Evolutionary conservation across 306 rosid species (phyloP), one percentile per base, ranked within the genome.

Genomic region (Heteromeles arbutifolia): DNA sequence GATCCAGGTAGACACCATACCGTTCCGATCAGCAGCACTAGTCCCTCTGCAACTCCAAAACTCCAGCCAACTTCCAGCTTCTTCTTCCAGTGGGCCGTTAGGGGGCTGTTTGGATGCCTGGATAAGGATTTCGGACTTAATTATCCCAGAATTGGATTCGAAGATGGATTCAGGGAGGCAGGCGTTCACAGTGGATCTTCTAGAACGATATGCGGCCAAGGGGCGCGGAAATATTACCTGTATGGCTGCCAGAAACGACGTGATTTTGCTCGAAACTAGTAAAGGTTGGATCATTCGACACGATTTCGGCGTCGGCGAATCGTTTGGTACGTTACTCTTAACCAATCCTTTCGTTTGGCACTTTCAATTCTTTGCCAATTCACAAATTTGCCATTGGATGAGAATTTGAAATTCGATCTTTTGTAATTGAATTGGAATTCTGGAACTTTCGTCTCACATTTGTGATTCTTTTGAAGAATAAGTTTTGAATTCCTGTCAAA

Each of bases 281-380:
- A 92, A 84, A 89, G 98, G 98, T 10, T 95, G 97, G 97, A 86
- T 95, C 78, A 88, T 92, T 76, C 89, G 98, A 57, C 97, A 92
- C 81, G 98, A 95, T 82, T 95, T 92, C 67, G 97, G 98, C 19
- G 84, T 87, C 73, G 97, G 98, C 34, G 96, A 94, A 75, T 89
- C 97, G 3, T 50, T 37, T 74, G 97, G 98, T 92, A 80, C 58
- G 80, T 58, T 59, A 69, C 74, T 37, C 6, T 34, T 71, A 25
- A 18, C 52, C 0, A 43, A 61, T 61, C 24, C 10, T 21, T 39
- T 54, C 22, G 45, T 52, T 11, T 21, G 12, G 45, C 28, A 50
- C 24, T 53, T 15, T 76, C 29, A 32, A 8, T 53, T 68, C 39
- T 29, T 14, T 72, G 4, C 48, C 25, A 11, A 58, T 58, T 54